Conservation (phyloP, 176 grass and related monocot genomes). For the Lolium rigidum region DNA sequence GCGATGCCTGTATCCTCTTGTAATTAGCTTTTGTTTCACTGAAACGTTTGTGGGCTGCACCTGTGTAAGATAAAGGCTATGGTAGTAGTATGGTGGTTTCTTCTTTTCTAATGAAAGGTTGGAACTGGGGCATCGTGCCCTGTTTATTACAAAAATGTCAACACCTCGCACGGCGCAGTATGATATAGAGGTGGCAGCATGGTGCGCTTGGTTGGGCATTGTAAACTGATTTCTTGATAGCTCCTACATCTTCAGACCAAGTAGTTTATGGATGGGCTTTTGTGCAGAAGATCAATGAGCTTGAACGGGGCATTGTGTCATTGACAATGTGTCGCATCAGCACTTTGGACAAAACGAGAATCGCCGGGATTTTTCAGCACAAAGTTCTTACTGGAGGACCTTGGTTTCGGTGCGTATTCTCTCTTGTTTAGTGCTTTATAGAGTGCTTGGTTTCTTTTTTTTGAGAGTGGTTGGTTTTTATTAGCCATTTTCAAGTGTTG, state of each 20-base stretch:
- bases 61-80: slow-evolving; percentile 1
- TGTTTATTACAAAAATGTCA: neutral
- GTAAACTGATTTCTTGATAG: neutral
- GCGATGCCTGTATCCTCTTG: neutral
- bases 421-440: neutral
- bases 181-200: slow-evolving; percentile 6
- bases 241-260: neutral
- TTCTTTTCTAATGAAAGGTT: neutral
- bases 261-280: slow-evolving; percentile 10
- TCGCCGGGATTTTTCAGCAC: neutral
- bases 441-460: no score
- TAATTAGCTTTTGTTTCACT: slow-evolving; percentile 37
- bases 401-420: neutral
- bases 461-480: no score
- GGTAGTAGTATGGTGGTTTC: slow-evolving; percentile 4
- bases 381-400: neutral
- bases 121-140: slow-evolving; percentile 4
- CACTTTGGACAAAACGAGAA: neutral
- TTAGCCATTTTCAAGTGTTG: no score
- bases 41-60: slow-evolving; percentile 22
- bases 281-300: slow-evolving; percentile 8
- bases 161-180: neutral
- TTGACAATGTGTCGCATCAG: neutral
- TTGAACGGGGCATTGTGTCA: neutral
- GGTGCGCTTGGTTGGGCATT: neutral